Percentiles rank a stretch among this genome's conserved stretches.
Evolutionary conservation across 164 flowering plant species (phyloP).

Genomic region (Liquidambar formosana): DNA sequence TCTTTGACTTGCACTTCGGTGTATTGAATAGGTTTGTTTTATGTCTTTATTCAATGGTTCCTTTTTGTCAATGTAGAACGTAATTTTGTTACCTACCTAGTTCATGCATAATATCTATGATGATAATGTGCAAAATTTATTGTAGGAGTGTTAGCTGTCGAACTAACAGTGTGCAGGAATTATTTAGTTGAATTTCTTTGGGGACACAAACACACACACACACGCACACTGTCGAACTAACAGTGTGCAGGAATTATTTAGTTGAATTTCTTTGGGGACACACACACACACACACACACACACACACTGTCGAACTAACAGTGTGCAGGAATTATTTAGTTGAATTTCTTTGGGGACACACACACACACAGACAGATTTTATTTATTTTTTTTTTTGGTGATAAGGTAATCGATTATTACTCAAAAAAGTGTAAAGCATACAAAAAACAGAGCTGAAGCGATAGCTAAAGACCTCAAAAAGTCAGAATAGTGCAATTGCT

Average conservation of each 20-base stretch:
- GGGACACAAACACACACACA: too few species aligned
- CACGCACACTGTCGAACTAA: constrained; percentile 1
- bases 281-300: too few species aligned
- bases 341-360: background rate
- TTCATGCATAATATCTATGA: background rate
- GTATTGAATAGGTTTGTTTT: constrained; percentile 72
- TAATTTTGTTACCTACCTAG: constrained; percentile 2
- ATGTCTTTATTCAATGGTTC: background rate
- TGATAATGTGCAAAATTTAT: background rate
- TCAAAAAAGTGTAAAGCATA: too few species aligned
- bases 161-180: constrained; percentile 3
- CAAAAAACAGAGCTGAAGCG: too few species aligned
- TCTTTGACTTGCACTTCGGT: constrained; percentile 92
- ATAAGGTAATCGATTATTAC: too few species aligned
- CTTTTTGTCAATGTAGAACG: background rate
- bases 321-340: background rate
- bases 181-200: background rate
- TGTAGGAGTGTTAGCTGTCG: background rate
- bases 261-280: background rate
- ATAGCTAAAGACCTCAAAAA: too few species aligned
- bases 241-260: background rate
- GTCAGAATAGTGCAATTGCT: too few species aligned
- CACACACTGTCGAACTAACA: constrained; percentile 1
- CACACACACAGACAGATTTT: too few species aligned
- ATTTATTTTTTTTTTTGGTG: too few species aligned